A percentile compares a stretch with the other conserved stretches of the same genome.
These are phyloP conservation scores for Tolypocladium paradoxum DNA, from an alignment of 2,329 filamentous ascomycete genomes.

Conservation along the genomic window DNA sequence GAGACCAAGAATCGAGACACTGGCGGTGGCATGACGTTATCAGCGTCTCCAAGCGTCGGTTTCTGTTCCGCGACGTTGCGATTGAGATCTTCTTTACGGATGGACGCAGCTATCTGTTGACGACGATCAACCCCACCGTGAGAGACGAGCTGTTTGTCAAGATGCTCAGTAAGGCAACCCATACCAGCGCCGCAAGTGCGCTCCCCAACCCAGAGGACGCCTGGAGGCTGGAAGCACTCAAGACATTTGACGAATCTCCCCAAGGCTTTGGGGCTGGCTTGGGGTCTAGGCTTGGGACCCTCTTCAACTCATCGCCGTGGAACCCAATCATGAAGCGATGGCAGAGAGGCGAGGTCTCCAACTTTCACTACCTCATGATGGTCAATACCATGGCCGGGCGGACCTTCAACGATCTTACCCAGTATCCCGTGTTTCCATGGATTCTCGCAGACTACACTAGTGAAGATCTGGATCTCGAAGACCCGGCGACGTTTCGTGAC, in stretches of 20 bases:
- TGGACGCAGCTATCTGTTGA: constrained; percentile 87
- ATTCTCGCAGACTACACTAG: constrained; percentile 92
- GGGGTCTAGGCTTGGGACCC: constrained; percentile 80
- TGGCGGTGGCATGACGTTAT: constrained; percentile 95
- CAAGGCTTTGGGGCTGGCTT: constrained; percentile 65
- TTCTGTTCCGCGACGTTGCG: constrained; percentile 88
- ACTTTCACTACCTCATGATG: constrained; percentile 98
- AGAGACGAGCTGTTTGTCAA: constrained; percentile 75
- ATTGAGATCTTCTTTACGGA: constrained; percentile 98
- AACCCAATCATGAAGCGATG: constrained; percentile 82
- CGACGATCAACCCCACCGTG: constrained; percentile 60
- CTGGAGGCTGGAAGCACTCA: constrained; percentile 83
- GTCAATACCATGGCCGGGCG: constrained; percentile 95
- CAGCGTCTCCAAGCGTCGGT: constrained; percentile 89
- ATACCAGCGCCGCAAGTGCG: constrained; percentile 59
- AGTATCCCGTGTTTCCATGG: constrained; percentile 98
- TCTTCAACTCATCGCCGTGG: constrained; percentile 75
- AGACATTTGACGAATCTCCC: constrained; percentile 48
- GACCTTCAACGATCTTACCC: constrained; percentile 95
- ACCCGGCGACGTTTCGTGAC: constrained; percentile 81
- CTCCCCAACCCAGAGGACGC: constrained; percentile 73
- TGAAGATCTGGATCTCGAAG: constrained; percentile 75
- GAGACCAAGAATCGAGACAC: constrained; percentile 71
- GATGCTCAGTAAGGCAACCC: constrained; percentile 68
- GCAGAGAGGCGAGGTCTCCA: constrained; percentile 91